Conservation (phyloP, 2,329 filamentous ascomycete genomes). For the Colletotrichum tanaceti region DNA sequence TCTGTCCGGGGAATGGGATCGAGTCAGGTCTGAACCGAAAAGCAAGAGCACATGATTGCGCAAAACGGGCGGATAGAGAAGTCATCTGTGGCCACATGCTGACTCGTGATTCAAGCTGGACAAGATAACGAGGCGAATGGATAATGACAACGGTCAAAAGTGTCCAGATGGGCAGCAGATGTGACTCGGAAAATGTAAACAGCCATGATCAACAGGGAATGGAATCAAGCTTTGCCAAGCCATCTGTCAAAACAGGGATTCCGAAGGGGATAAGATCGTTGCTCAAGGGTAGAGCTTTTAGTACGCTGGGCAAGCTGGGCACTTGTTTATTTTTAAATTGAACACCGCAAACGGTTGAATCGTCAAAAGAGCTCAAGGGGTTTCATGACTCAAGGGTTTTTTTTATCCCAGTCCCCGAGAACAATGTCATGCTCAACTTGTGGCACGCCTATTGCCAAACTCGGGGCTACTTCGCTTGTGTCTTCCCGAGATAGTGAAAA, state of each 20-base stretch:
- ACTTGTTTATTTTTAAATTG: background rate
- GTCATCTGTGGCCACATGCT: background rate
- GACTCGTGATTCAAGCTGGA: background rate
- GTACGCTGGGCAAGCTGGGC: too few relatives aligned
- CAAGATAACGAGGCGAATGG: too few relatives aligned
- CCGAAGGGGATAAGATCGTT: background rate
- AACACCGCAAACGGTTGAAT: background rate
- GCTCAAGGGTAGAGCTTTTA: background rate
- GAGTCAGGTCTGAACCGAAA: background rate
- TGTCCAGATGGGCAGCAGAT: background rate
- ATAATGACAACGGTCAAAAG: background rate
- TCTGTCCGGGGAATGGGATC: background rate
- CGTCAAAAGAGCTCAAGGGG: background rate
- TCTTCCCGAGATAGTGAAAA: background rate
- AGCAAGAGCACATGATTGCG: background rate
- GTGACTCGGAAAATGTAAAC: too few relatives aligned
- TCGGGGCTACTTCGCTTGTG: background rate
- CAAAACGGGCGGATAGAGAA: background rate
- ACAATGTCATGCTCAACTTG: conserved; percentile 10
- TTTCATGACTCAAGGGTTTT: conserved; percentile 2
- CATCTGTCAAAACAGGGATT: conserved; percentile 20
- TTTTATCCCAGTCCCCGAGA: background rate
- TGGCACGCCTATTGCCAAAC: background rate
- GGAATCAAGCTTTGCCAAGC: conserved; percentile 32
- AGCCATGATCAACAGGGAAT: background rate